phyloP scores from a whole-genome alignment of 805 yeast genomes.

The Pichia ethanolica region DNA sequence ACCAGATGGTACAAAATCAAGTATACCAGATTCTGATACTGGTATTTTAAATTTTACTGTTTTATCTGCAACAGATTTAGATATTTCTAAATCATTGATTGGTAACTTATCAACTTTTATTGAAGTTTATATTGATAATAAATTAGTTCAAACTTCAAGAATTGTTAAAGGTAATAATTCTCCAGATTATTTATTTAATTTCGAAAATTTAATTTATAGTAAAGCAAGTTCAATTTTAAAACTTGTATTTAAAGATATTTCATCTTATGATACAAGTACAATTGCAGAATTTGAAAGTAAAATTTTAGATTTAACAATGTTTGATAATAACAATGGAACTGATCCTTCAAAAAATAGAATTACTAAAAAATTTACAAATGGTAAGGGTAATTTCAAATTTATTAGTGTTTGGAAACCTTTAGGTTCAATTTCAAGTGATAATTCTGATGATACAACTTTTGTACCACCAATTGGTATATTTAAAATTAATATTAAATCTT shows the following conservation, averaged over 20 bases:
- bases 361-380: constrained; percentile 30
- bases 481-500: constrained; percentile 50
- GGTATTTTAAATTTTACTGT: constrained; percentile 64
- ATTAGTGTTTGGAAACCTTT: constrained; percentile 67
- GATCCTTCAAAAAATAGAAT: constrained; percentile 41
- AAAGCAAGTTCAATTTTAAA: constrained; percentile 49
- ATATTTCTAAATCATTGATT: constrained; percentile 40
- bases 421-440: constrained; percentile 39
- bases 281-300: constrained; percentile 48
- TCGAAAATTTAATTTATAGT: constrained; percentile 56
- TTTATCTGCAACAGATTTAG: constrained; percentile 54
- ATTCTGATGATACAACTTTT: constrained; percentile 34
- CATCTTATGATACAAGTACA: constrained; percentile 39
- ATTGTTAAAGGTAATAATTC: constrained; percentile 59
- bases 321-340: constrained; percentile 26
- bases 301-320: constrained; percentile 42
- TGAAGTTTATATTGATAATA: constrained; percentile 52
- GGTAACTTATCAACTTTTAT: constrained; percentile 61
- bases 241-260: constrained; percentile 55
- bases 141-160: constrained; percentile 50
- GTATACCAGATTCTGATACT: constrained; percentile 53
- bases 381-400: constrained; percentile 49
- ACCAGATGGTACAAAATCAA: constrained; percentile 43
- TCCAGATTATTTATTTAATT: constrained; percentile 61
- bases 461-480: constrained; percentile 62